A percentile compares a stretch with the other conserved stretches of the same genome.
These are phyloP conservation scores for Scenedesmus sp. DNA, from an alignment of 163 green algal genomes.

Conservation along the genomic window DNA sequence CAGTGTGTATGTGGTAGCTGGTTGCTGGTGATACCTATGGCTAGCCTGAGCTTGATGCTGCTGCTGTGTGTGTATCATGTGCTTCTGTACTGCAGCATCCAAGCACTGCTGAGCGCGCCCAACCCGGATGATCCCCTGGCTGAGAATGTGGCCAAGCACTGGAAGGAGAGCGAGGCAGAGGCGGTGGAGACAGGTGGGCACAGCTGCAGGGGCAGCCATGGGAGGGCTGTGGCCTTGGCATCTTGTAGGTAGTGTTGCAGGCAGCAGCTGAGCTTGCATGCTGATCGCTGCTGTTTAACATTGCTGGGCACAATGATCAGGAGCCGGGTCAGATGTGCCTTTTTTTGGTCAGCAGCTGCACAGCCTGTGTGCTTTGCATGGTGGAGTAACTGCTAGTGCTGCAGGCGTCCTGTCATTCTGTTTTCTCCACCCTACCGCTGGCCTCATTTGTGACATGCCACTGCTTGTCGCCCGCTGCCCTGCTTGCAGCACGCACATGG, in stretches of 20 bases:
- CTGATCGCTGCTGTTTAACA: too few relatives aligned
- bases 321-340: too few relatives aligned
- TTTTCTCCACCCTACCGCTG: background rate
- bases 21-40: background rate
- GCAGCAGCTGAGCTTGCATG: background rate
- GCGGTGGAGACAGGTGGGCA: slow-evolving; percentile 83
- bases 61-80: slow-evolving; percentile 23
- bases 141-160: slow-evolving; percentile 96
- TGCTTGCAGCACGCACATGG: slow-evolving; percentile 31
- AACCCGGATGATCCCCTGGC: slow-evolving; percentile 99
- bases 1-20: too few relatives aligned
- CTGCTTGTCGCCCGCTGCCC: background rate
- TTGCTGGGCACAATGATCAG: too few relatives aligned
- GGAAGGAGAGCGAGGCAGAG: slow-evolving; percentile 94
- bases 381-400: too few relatives aligned
- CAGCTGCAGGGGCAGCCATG: background rate
- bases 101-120: slow-evolving; percentile 95
- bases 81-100: slow-evolving; percentile 80
- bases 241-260: background rate
- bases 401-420: background rate
- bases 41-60: background rate
- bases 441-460: background rate
- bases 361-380: too few relatives aligned
- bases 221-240: background rate
- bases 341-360: too few relatives aligned